These are phyloP conservation scores for Amanita pallidorosea DNA, from an alignment of 768 basidiomycete genomes.

Conservation along the genomic window DNA sequence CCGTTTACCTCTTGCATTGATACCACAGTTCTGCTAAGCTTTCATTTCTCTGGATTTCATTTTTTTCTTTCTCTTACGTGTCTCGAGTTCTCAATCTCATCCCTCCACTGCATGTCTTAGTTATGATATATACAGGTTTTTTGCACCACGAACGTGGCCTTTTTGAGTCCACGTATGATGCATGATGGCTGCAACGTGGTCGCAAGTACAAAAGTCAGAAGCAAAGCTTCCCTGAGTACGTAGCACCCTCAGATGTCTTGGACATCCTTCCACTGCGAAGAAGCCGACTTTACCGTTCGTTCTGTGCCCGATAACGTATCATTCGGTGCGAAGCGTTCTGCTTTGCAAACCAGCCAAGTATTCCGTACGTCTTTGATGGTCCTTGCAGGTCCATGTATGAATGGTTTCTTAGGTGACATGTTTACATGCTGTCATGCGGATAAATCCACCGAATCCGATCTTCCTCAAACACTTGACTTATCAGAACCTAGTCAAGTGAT, in stretches of 20 bases:
- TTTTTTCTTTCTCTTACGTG: constrained; percentile 12
- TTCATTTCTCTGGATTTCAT: constrained; percentile 14
- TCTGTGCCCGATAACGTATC: constrained; percentile 39
- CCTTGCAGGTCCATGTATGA: constrained; percentile 1
- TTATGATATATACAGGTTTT: constrained; percentile 9
- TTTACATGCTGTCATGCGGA: constrained; percentile 43
- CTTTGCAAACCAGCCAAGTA: constrained; percentile 45
- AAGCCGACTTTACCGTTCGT: constrained; percentile 45
- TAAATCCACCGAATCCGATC: constrained; percentile 13
- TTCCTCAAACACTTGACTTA: constrained; percentile 33
- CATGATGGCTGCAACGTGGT: background rate
- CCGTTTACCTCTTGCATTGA: constrained; percentile 73
- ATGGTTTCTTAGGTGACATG: constrained; percentile 45
- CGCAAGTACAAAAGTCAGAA: no score
- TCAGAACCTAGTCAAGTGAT: constrained; percentile 41
- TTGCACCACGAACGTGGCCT: background rate
- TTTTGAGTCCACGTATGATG: background rate
- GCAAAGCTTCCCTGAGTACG: background rate
- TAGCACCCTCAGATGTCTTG: constrained; percentile 1
- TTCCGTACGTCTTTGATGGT: constrained; percentile 37
- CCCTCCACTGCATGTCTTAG: constrained; percentile 15
- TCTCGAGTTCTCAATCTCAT: constrained; percentile 12
- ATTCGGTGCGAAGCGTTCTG: constrained; percentile 39
- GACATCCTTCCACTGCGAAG: constrained; percentile 28
- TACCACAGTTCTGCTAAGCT: constrained; percentile 56